Evolutionary conservation across 2,329 filamentous ascomycete genomes (phyloP), one percentile per base, ranked within the genome.

Genomic region (Aspergillus glaucus): DNA sequence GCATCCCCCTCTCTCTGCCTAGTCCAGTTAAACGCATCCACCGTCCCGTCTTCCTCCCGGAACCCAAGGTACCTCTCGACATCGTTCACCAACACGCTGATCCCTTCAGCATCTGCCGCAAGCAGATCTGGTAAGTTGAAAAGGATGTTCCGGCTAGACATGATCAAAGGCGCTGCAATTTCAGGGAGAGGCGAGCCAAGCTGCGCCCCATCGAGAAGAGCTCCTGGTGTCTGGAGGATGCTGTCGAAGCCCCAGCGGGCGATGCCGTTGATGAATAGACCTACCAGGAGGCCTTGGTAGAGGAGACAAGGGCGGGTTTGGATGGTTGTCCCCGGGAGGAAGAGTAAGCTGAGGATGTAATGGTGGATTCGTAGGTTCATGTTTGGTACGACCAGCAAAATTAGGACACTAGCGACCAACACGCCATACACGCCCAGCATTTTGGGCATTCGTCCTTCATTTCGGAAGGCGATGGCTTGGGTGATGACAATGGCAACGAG

Each of bases 341-440:
- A 70, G 3, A 84, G 66, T 0, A 84, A 69, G 1, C 75, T 78
- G 3, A 84, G 72, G 56, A 84, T 81, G 58, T 84, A 84, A 57
- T 84, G 80, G 55, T 84, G 80, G 50, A 84, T 81, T n/a, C 80
- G 75, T 17, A 84, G 70, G 51, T 78, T 79, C 67, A 82, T 76
- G 36, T 75, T 67, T 0, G 80, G 80, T 2, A 82, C 66, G 1
- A 75, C 68, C n/a, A 82, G 63, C 24, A 82, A 66, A 22, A 72
- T 55, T 0, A 79, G 56, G 1, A 81, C 58, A 6, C 59, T 57
- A 12, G 56, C 55, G 3, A 68, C 66, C 43, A 80, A 65, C 32
- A 77, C 58, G 19, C 64, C 73, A 62, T 44, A 82, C 62, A 64
- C 75, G 75, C 19, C 67, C 62, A 67, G 56, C 50, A 58, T 63